Base-by-base conservation (phyloP, 441 rosid genomes). In the Erysimum pusillum region DNA sequence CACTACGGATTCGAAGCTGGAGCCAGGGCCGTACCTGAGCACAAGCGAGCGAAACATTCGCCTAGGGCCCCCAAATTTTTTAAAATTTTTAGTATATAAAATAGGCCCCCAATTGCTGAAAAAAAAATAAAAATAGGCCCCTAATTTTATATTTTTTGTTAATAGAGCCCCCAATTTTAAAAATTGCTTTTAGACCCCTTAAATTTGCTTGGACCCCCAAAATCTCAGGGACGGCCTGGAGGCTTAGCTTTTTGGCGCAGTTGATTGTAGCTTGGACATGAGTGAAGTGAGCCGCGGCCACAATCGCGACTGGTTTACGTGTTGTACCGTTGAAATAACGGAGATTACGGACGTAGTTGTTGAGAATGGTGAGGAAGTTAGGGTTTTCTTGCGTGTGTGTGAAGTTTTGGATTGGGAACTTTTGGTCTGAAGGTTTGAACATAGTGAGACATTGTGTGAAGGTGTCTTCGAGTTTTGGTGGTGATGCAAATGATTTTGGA, bases 1-100 rank as follows among this genome's bases (percentile, higher is more conserved):
- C 89, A 2, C 90, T 85, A 4, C 90, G 85, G 46, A 81, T 80
- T 22, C 87, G 63, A 31, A 88, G 64, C 35, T 85, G 81, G 34
- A 86, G 56, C n/a, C n/a, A n/a, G n/a, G n/a, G n/a, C n/a, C n/a
- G n/a, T n/a, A n/a, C n/a, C n/a, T n/a, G n/a, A n/a, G n/a, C n/a
- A n/a, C n/a, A n/a, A n/a, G n/a, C n/a, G n/a, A n/a, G n/a, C n/a
- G n/a, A n/a, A n/a, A n/a, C n/a, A n/a, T n/a, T n/a, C n/a, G n/a
- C n/a, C n/a, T n/a, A n/a, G n/a, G n/a, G n/a, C n/a, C n/a, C n/a
- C n/a, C n/a, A n/a, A n/a, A n/a, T n/a, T n/a, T n/a, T n/a, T n/a
- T n/a, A n/a, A n/a, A n/a, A n/a, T n/a, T n/a, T n/a, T n/a, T n/a
- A n/a, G n/a, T n/a, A n/a, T n/a, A n/a, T n/a, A n/a, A n/a, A n/a